These are phyloP conservation scores for Rhizopus sp. DNA, from an alignment of 371 early-diverging fungal species.

Conservation along the genomic window DNA sequence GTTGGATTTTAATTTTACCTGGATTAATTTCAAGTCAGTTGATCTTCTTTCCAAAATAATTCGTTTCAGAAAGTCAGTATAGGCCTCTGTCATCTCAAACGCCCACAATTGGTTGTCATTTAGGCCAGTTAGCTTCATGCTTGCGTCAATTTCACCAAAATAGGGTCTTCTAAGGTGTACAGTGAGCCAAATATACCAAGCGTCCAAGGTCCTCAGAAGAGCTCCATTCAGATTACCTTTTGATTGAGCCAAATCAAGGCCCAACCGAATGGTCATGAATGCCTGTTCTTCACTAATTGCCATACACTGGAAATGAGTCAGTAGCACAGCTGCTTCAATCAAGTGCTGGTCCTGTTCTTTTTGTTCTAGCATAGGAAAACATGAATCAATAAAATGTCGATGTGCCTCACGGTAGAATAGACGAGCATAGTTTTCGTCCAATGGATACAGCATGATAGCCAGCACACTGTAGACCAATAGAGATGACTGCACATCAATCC, in stretches of 20 bases:
- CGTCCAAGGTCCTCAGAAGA: slow-evolving; percentile 11
- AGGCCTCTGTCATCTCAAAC: slow-evolving; percentile 13
- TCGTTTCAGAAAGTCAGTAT: slow-evolving; percentile 19
- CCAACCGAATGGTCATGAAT: slow-evolving; percentile 20
- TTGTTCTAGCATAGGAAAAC: slow-evolving; percentile 12
- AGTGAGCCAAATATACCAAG: slow-evolving; percentile 26
- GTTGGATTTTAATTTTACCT: slow-evolving; percentile 10
- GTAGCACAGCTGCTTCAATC: slow-evolving; percentile 28
- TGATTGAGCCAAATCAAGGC: slow-evolving; percentile 7
- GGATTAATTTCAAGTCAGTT: slow-evolving; percentile 4
- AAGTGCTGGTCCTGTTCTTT: slow-evolving; percentile 11
- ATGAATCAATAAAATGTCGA: slow-evolving; percentile 23
- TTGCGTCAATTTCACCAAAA: slow-evolving; percentile 6
- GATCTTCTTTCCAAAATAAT: slow-evolving; percentile 6
- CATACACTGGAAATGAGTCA: slow-evolving; percentile 42
- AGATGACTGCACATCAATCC: slow-evolving; percentile 25
- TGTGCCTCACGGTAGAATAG: slow-evolving; percentile 36
- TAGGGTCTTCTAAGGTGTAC: slow-evolving; percentile 22
- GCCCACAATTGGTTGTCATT: slow-evolving; percentile 12
- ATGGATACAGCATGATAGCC: not conserved
- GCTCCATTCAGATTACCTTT: not conserved
- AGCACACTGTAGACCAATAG: slow-evolving; percentile 8
- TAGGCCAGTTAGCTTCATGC: not conserved
- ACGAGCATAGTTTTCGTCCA: not conserved
- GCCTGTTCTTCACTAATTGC: slow-evolving; percentile 38